A percentile compares a stretch with the other conserved stretches of the same genome.
These are phyloP conservation scores for Protea cynaroides DNA, from an alignment of 164 flowering plant genomes.

Conservation along the genomic window DNA sequence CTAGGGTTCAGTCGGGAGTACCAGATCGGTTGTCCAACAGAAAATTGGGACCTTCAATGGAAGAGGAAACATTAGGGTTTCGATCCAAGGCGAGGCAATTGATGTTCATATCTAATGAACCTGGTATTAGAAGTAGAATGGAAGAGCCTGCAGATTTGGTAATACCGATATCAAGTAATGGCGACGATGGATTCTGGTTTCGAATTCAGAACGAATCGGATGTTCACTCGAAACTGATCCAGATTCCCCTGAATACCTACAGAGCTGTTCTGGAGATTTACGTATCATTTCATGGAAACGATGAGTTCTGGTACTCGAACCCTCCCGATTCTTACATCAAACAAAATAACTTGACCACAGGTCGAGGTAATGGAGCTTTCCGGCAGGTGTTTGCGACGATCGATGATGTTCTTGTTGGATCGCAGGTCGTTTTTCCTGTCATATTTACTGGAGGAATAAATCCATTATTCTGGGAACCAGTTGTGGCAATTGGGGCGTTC, in stretches of 20 bases:
- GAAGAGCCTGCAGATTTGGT: conserved; percentile 61
- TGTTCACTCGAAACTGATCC: conserved; percentile 26
- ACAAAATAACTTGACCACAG: conserved; percentile 43
- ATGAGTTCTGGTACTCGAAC: conserved; percentile 93
- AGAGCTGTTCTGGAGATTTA: conserved; percentile 57
- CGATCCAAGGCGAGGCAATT: not conserved
- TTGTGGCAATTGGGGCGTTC: conserved; percentile 78
- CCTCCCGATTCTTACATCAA: conserved; percentile 61
- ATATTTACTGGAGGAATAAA: conserved; percentile 84
- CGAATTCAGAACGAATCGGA: conserved; percentile 37
- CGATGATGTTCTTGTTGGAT: conserved; percentile 56
- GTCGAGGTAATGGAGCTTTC: conserved; percentile 64
- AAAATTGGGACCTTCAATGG: conserved; percentile 7
- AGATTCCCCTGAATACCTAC: conserved; percentile 46
- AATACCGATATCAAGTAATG: conserved; percentile 45
- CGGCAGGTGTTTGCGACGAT: conserved; percentile 58
- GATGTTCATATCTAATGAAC: not conserved
- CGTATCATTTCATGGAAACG: conserved; percentile 73
- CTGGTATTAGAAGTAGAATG: not conserved
- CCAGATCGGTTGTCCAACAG: not conserved
- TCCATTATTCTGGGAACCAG: conserved; percentile 90
- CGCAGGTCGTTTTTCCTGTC: conserved; percentile 68
- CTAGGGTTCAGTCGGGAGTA: conserved; percentile 7
- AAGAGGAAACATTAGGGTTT: conserved; percentile 3
- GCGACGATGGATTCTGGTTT: conserved; percentile 61